Evolutionary conservation across 495 filamentous ascomycete species (phyloP), one percentile per base, ranked within the genome.

Genomic region (Neurospora tetrasperma): DNA sequence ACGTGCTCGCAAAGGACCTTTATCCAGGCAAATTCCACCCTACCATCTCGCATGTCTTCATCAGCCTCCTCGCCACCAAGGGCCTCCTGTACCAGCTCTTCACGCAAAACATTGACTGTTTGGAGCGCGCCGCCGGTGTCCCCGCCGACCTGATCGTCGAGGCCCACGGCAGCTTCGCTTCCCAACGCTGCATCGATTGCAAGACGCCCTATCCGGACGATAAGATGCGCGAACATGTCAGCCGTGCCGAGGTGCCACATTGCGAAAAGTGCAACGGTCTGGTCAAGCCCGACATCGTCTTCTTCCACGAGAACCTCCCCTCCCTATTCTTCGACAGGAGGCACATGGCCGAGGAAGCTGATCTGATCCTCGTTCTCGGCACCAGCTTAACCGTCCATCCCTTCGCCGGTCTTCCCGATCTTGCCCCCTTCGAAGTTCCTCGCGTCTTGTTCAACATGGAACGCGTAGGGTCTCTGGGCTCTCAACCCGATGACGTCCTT

Each of bases 251-350:
- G 39, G 90, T 96, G 2, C 93, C 96, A 11, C 81, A 84, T 73
- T 97, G 96, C 78, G 62, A 80, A 59, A 84, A 69, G 39, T 99
- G 96, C 79, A 84, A 88, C 27, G 95, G 94, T 0, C 80, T 97
- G 7, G 93, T 98, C 69, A 98, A 99, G 82, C 96, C 96, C 4
- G 95, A 98, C 76, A 98, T 99, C 82, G 94, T 97, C 4, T 99
- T 99, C 83, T 99, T 98, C 78, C 90, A 90, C 71, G 91, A 94
- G 80, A 76, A 82, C 35, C 83, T 99, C 39, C 96, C 96, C 0
- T 79, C 80, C 11, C 77, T 79, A 0, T 99, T 98, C 80, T 89
- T 90, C 76, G 75, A 80, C 4, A 91, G 89, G 73, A 82, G 83
- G 27, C 72, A 76, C 31, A 75, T 91, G 20, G 87, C 89, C 2